Evolutionary conservation across 106 monocot species (phyloP).

Genomic region (Dendrobium nobile): DNA sequence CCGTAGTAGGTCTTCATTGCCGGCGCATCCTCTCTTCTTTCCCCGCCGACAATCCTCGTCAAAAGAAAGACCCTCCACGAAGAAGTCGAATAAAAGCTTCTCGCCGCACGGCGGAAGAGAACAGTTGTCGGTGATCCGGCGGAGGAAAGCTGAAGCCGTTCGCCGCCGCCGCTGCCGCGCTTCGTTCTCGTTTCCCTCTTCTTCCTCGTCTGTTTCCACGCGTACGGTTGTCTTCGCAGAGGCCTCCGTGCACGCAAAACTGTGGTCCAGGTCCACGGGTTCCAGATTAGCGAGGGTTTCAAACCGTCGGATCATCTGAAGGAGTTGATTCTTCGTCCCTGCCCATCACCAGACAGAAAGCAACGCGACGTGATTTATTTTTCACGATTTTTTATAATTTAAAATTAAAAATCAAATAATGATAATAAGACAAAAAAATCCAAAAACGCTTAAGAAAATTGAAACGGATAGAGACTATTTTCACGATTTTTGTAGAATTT

Average conservation of each 20-base stretch:
- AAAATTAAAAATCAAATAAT: too few relatives aligned
- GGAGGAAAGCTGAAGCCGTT: constrained; percentile 19
- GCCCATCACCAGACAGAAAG: constrained; percentile 6
- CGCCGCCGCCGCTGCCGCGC: neutral
- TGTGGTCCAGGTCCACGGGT: constrained; percentile 24
- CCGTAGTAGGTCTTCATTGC: constrained; percentile 11
- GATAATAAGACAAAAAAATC: neutral
- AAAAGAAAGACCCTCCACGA: constrained; percentile 29
- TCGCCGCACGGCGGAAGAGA: neutral
- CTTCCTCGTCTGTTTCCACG: neutral
- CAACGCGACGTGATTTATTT: neutral
- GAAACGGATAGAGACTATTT: too few relatives aligned
- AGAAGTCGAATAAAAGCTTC: constrained; percentile 50
- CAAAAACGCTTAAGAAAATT: neutral
- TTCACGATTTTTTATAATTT: neutral
- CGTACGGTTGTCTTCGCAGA: neutral
- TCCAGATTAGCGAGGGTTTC: constrained; percentile 30
- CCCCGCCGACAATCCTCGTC: neutral
- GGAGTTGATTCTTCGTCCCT: constrained; percentile 46
- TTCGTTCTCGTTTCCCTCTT: too few relatives aligned
- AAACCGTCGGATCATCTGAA: constrained; percentile 52
- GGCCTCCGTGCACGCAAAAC: constrained; percentile 9
- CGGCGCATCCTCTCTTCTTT: neutral
- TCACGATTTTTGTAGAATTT: neutral
- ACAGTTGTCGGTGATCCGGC: neutral